Percentiles rank a stretch among this genome's conserved stretches.
These are phyloP conservation scores for Chytridium lagenaria DNA, from an alignment of 371 early-diverging fungal species.

Conservation along the genomic window DNA sequence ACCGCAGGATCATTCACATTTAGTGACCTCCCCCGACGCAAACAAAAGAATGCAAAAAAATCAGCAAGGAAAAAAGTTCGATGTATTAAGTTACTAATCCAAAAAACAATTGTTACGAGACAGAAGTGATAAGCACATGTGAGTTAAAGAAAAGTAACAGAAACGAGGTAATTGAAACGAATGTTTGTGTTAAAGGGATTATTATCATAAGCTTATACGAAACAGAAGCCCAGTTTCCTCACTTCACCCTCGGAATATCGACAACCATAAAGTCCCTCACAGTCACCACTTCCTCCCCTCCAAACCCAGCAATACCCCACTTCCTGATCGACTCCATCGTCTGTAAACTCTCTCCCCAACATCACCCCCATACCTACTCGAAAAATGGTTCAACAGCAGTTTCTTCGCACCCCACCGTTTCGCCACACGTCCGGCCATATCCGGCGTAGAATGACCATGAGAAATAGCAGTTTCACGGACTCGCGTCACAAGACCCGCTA, in stretches of 20 bases:
- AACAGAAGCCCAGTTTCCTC: too few species aligned
- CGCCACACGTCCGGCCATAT: slow-evolving; percentile 65
- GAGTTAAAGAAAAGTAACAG: too few species aligned
- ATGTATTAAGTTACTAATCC: too few species aligned
- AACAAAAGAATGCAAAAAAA: too few species aligned
- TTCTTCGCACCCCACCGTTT: slow-evolving; percentile 50
- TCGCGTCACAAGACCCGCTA: neutral
- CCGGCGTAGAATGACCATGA: slow-evolving; percentile 70
- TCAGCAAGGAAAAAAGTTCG: too few species aligned
- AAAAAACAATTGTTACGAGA: too few species aligned
- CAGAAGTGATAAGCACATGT: too few species aligned
- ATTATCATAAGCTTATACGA: too few species aligned
- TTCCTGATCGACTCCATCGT: slow-evolving; percentile 65
- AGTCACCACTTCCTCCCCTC: slow-evolving; percentile 37
- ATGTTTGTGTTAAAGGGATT: too few species aligned
- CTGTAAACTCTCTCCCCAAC: slow-evolving; percentile 43
- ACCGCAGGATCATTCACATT: too few species aligned
- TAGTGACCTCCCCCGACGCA: too few species aligned
- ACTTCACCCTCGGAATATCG: neutral
- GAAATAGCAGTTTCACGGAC: slow-evolving; percentile 49
- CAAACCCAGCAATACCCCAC: slow-evolving; percentile 52
- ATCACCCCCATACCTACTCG: slow-evolving; percentile 63
- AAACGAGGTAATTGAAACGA: too few species aligned
- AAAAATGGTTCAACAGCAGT: slow-evolving; percentile 67
- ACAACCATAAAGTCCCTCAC: slow-evolving; percentile 39